A percentile compares a stretch with the other conserved stretches of the same genome.
These are phyloP conservation scores for Claviceps quebecensis DNA, from an alignment of 2,329 filamentous ascomycete species.

Conservation along the genomic window DNA sequence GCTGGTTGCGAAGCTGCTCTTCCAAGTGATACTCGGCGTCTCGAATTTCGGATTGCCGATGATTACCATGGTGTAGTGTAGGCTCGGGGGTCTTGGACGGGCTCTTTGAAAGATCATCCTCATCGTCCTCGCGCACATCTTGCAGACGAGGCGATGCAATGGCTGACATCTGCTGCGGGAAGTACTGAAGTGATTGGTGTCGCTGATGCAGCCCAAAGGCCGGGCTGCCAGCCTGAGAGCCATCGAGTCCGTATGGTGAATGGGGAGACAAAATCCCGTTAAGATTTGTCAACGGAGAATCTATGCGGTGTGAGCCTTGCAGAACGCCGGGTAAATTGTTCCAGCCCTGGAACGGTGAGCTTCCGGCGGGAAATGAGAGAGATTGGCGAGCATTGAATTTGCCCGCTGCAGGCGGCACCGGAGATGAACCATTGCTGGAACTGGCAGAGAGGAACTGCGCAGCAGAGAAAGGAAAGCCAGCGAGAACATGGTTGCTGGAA, in stretches of 20 bases:
- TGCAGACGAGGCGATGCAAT: conserved; percentile 50
- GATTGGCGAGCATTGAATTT: conserved; percentile 61
- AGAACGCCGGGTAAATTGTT: conserved; percentile 42
- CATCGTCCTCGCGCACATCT: conserved; percentile 61
- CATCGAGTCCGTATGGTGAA: conserved; percentile 46
- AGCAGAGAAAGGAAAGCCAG: conserved; percentile 42
- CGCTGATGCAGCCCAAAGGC: conserved; percentile 36
- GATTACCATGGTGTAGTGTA: conserved; percentile 39
- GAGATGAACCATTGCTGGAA: conserved; percentile 55
- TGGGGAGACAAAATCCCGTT: conserved; percentile 47
- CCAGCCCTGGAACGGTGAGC: conserved; percentile 54
- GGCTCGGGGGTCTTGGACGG: conserved; percentile 42
- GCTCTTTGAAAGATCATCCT: conserved; percentile 40
- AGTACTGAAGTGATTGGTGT: conserved; percentile 45
- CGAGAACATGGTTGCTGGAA: conserved; percentile 48
- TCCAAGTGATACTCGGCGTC: conserved; percentile 77
- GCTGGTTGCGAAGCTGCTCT: conserved; percentile 62
- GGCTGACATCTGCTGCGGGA: conserved; percentile 39
- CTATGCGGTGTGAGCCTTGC: conserved; percentile 38
- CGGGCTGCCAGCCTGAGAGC: conserved; percentile 27
- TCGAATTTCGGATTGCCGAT: conserved; percentile 73
- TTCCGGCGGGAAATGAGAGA: conserved; percentile 48
- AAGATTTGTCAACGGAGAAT: conserved; percentile 47
- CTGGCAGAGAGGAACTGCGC: conserved; percentile 45
- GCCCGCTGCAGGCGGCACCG: conserved; percentile 49